These are phyloP conservation scores for Nematodospora valgi DNA, from an alignment of 805 yeast genomes.

Conservation along the genomic window DNA sequence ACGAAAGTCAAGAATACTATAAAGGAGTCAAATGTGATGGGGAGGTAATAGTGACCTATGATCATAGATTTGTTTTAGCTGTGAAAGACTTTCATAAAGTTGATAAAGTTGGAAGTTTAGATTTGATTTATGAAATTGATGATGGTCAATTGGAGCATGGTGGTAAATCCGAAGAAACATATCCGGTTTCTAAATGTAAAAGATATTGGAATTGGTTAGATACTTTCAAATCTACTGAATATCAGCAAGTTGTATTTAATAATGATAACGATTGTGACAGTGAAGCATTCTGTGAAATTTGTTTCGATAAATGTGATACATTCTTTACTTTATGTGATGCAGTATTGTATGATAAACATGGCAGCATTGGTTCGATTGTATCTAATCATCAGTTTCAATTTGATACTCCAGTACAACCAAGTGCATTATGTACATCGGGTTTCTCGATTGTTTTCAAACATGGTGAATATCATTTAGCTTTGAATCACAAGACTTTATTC, in stretches of 20 bases:
- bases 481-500: constrained; percentile 5
- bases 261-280: background rate
- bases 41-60: background rate
- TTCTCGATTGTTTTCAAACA: constrained; percentile 4
- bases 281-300: no score
- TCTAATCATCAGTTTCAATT: constrained; percentile 11
- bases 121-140: constrained; percentile 4
- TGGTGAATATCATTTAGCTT: constrained; percentile 5
- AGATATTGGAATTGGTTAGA: no score
- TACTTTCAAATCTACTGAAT: no score
- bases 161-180: no score
- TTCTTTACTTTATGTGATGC: constrained; percentile 50
- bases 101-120: constrained; percentile 1
- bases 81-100: constrained; percentile 3
- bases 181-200: no score
- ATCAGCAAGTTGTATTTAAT: no score
- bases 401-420: constrained; percentile 8
- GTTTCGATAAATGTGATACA: background rate
- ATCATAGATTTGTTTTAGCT: constrained; percentile 1
- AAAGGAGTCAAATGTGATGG: no score
- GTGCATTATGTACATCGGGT: constrained; percentile 7
- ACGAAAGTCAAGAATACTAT: no score
- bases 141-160: constrained; percentile 5
- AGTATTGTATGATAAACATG: constrained; percentile 33
- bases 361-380: constrained; percentile 7